Evolutionary conservation across 257 asterid genomes (phyloP), one percentile per base, ranked within the genome.

Genomic region (Leonotis leonurus): DNA sequence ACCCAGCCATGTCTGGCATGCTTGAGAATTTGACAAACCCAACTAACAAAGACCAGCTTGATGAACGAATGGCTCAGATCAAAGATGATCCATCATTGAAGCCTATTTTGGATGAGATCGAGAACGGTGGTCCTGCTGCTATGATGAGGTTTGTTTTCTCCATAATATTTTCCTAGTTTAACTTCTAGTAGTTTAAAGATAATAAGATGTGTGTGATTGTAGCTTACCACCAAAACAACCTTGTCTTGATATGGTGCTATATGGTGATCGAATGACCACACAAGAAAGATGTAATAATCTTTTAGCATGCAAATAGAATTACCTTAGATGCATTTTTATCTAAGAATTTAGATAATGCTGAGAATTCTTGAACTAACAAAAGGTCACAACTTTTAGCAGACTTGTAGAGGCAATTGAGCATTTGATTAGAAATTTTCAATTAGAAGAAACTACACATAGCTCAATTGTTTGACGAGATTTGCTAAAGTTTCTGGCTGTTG

Each of bases 41-140:
- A 54, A 68, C 80, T 27, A 86, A 85, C 35, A 89, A 84, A 75
- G 90, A 81, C 39, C 96, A 89, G 75, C 83, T 87, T 62, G 97
- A 93, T 67, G 99, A 89, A 54, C 72, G 96, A 60, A 87, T 93
- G 96, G 37, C 90, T 13, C 86, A 77, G 33, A 77, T 93, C 66
- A 89, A 80, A 72, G 95, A 90, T 56, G 99, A 93, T 69, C 97
- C 99, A 21, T 87, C 99, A 8, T 75, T 93, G 81, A 93, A 89
- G 74, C 99, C 95, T 67, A 90, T 93, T 74, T 67, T 93, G 75
- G 96, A 93, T 35, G 99, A 93, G 83, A 89, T 93, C 22, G 99
- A 93, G 76, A 79, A 43, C 46, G 99, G 99, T 51, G 99, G 99
- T 55, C 99, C 99, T 46, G 87, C 99, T 76, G 99, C 99, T 30